Evolutionary conservation across 1,139 yeast genomes (phyloP), one percentile per base, ranked within the genome.

Genomic region (Magnusiomyces fungicola): DNA sequence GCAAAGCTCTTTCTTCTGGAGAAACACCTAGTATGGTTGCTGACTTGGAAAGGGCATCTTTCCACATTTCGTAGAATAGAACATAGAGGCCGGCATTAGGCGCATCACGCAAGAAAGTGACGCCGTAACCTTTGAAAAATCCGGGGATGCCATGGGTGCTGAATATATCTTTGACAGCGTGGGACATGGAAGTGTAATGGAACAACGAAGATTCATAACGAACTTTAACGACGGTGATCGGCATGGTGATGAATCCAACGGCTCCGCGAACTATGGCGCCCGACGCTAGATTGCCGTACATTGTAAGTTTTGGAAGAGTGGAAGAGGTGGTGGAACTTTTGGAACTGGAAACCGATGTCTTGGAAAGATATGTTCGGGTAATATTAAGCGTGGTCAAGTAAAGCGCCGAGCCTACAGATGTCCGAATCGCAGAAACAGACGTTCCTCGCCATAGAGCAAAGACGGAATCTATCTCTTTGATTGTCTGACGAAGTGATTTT

Each of bases 51-150:
- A 80, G 52, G 16, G 69, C 58, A 21, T 70, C 69, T 59, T 90
- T 90, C 58, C 81, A 74, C 50, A 80, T 75, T 64, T 90, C 97
- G 65, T 90, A 90, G 53, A 88, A 77, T 45, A 89, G 69, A 30
- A 92, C 90, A 61, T 92, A 92, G 6, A 92, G 64, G 1, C 98
- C 98, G 2, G 98, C 97, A 65, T 92, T 87, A 0, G 98, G 98
- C 43, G 96, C 94, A 67, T 92, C 98, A 55, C 98, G 70, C 18
- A 89, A 77, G 56, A 85, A 77, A 0, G 98, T 92, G 3, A 95
- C 96, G 2, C 85, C 79, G 57, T 85, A 84, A 0, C 98, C 98
- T 53, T 79, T 76, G 64, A 89, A 89, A 62, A 90, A 89, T 29
- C 96, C 94, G 21, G 68, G 64, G 1, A 80, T 22, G 1, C 86